These are phyloP conservation scores for Annulohypoxylon maeteangense DNA, from an alignment of 495 filamentous ascomycete species.

Conservation along the genomic window DNA sequence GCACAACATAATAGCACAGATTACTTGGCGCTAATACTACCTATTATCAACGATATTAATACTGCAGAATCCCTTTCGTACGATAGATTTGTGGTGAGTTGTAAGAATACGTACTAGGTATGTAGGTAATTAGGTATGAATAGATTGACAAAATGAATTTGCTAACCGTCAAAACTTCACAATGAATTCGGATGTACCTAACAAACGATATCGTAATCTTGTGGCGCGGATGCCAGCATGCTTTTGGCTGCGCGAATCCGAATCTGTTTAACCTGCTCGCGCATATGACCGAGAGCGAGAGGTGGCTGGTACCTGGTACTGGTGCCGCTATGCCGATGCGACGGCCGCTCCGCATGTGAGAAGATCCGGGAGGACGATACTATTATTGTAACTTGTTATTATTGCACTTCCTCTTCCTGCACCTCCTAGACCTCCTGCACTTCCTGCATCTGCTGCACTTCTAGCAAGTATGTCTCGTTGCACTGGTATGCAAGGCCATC, in stretches of 20 bases:
- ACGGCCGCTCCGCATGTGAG: slow-evolving; percentile 1
- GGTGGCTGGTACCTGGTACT: neutral
- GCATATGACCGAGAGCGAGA: neutral
- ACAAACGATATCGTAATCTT: neutral
- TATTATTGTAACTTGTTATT: slow-evolving; percentile 24
- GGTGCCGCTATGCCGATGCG: slow-evolving; percentile 21
- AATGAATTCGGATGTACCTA: slow-evolving; percentile 1
- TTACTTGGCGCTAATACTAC: slow-evolving; percentile 20
- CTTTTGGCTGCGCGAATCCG: neutral
- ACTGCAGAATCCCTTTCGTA: neutral
- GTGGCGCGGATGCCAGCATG: slow-evolving; percentile 25
- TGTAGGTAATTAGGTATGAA: neutral
- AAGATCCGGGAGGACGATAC: slow-evolving; percentile 10
- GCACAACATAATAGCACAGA: neutral
- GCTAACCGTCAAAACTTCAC: slow-evolving; percentile 5
- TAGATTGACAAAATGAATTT: neutral
- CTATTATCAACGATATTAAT: neutral
- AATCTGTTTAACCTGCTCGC: neutral
- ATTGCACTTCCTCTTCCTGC: neutral
- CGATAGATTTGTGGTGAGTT: neutral
- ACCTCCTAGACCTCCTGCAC: no score
- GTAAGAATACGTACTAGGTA: neutral
- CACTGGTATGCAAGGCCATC: slow-evolving; percentile 17
- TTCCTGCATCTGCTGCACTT: neutral
- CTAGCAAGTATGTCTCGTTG: slow-evolving; percentile 10